Evolutionary conservation across 106 monocot genomes (phyloP).

Genomic region (Phalaenopsis equestris): DNA sequence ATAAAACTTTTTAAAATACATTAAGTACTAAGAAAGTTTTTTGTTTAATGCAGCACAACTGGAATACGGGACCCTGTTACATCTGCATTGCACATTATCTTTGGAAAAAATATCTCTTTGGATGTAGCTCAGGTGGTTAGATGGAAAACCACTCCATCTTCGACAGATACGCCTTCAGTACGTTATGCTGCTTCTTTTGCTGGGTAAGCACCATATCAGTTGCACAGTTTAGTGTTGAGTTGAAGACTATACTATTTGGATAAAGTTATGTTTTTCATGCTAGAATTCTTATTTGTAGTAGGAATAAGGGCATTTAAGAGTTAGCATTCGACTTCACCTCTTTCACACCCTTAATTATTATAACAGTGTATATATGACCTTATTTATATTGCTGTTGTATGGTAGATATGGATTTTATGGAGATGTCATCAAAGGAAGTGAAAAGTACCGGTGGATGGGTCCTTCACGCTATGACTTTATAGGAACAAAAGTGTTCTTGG

Average conservation of each 20-base stretch:
- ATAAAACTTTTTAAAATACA: background rate
- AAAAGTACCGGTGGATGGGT: constrained; percentile 98
- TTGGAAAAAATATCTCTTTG: constrained; percentile 58
- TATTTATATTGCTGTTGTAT: background rate
- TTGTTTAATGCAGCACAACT: constrained; percentile 52
- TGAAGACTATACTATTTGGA: background rate
- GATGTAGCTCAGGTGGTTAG: constrained; percentile 84
- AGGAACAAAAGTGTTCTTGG: constrained; percentile 85
- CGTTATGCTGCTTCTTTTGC: constrained; percentile 96
- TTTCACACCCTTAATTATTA: background rate
- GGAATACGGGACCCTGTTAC: constrained; percentile 81
- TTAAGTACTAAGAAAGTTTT: background rate
- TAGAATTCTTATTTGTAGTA: background rate
- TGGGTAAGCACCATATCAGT: constrained; percentile 35
- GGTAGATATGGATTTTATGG: constrained; percentile 92
- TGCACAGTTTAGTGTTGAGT: background rate
- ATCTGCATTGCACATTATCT: constrained; percentile 80
- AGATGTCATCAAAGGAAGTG: constrained; percentile 90
- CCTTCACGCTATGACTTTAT: constrained; percentile 85
- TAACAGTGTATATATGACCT: background rate
- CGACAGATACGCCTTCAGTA: constrained; percentile 36
- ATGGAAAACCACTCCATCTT: constrained; percentile 58
- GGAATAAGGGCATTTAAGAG: background rate
- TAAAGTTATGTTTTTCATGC: background rate
- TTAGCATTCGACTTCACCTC: background rate